Evolutionary conservation across 73 alveolate species (phyloP), one percentile per base, ranked within the genome.

Genomic region (Breviolum minutum): DNA sequence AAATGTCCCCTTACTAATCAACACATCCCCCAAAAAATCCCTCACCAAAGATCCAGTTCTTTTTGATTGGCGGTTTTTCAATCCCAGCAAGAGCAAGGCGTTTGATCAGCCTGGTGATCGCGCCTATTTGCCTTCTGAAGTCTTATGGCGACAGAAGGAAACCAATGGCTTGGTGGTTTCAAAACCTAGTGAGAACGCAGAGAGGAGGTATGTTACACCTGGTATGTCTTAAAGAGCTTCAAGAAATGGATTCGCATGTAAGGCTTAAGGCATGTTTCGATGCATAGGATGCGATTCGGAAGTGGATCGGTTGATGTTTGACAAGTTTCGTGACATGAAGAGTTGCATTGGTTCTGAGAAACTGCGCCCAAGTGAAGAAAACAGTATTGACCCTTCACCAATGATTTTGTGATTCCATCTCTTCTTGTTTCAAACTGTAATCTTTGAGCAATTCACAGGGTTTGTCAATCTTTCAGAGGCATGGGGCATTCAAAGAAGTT

Each of bases 141-240:
- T 99, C 17, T 87, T 99, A 27, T 99, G 99, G 99, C 98, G 99
- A 99, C 99, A 99, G 95, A 99, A 99, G 96, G 99, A 73, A 48
- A 79, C 74, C 63, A 19, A 6, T 30, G 60, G 6, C 11, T 48
- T 20, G 26, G 68, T 26, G 71, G 17, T 40, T 14, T 19, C 71
- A 24, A 27, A n/a, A 30, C 30, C 68, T 4, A 10, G 20, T 70
- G 20, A n/a, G 10, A 26, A 26, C 32, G 26, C 2, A 14, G n/a
- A 71, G 27, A 26, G 0, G 27, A 71, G 82, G 32, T 71, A 10
- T 71, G 11, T 70, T 10, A 2, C 81, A 27, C 20, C 20, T 24
- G 81, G 30, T 70, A 70, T 24, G 30, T 70, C 81, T 70, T 70
- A 22, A 70, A n/a, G 80, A 70, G 80, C 87, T 79, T 1, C 66